Evolutionary conservation across 495 filamentous ascomycete genomes (phyloP).

Genomic region (Lasiosphaeria miniovina): DNA sequence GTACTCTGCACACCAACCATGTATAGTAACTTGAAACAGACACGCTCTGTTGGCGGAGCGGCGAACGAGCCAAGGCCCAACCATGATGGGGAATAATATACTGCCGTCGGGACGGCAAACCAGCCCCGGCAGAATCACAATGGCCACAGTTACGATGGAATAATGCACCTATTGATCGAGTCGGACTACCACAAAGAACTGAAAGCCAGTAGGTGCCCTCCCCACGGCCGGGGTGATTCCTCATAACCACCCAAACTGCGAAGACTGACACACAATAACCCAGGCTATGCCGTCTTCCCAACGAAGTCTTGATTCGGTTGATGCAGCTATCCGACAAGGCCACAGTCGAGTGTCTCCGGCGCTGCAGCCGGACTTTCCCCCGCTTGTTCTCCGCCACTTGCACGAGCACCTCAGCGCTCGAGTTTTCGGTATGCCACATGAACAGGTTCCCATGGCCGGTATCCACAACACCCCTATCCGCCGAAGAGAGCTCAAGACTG

Average conservation of each 20-base stretch:
- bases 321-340: conserved; percentile 1
- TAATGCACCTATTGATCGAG: conserved; percentile 1
- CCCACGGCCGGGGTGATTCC: no score
- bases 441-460: background rate
- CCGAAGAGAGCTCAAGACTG: background rate
- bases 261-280: no score
- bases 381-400: background rate
- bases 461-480: background rate
- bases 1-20: no score
- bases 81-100: no score
- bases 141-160: background rate
- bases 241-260: no score
- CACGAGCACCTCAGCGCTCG: background rate
- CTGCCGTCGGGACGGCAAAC: no score
- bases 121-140: no score
- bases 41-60: no score
- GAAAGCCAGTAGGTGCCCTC: background rate
- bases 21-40: no score
- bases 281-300: background rate
- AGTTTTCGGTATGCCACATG: background rate
- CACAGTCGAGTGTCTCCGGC: conserved; percentile 1
- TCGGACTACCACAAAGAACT: background rate
- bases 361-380: conserved; percentile 2
- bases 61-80: no score
- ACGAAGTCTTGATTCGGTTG: background rate